Evolutionary conservation across 2,329 filamentous ascomycete genomes (phyloP), one percentile per base, ranked within the genome.

Genomic region (Pleomassaria siparia): DNA sequence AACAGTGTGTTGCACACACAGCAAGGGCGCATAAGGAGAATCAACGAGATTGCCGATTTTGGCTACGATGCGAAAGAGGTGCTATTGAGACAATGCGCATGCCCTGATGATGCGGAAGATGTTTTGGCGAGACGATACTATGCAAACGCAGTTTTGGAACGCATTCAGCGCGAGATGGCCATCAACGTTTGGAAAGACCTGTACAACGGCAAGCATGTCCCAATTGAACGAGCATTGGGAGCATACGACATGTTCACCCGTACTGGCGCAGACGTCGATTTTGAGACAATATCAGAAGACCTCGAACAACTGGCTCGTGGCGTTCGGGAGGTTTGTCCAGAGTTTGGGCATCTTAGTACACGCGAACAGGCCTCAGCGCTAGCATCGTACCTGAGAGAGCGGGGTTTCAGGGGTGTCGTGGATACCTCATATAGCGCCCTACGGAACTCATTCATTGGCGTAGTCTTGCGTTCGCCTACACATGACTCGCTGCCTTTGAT

Each of bases 51-150:
- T 52, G 84, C 88, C 44, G 74, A 77, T 22, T 78, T 85, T 60
- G 91, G 91, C 0, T 92, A 91, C 62, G 91, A 97, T 74, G 88
- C 87, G 37, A 96, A 96, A 68, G 91, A 96, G 67, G 85, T 85
- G 45, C 78, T 97, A 40, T 62, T 91, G 50, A 76, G 80, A 46
- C 85, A 95, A 64, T 82, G 80, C 50, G 75, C 75, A 10, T 77
- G 80, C 26, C 74, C 79, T 13, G 79, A 86, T 11, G 76, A 81
- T 32, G 77, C 74, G 4, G 81, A 87, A 12, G 90, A 96, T 72
- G 82, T 88, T 44, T 73, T 99, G 60, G 88, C 92, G 12, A 81
- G 89, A 67, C 84, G 86, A 73, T 83, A 89, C 69, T 91, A 89
- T 69, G 86, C 87, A 44, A 84, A 83, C 63, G 82, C 84, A 2